phyloP scores from a whole-genome alignment of 2,329 filamentous ascomycete species.

The Stemphylium lycopersici region DNA sequence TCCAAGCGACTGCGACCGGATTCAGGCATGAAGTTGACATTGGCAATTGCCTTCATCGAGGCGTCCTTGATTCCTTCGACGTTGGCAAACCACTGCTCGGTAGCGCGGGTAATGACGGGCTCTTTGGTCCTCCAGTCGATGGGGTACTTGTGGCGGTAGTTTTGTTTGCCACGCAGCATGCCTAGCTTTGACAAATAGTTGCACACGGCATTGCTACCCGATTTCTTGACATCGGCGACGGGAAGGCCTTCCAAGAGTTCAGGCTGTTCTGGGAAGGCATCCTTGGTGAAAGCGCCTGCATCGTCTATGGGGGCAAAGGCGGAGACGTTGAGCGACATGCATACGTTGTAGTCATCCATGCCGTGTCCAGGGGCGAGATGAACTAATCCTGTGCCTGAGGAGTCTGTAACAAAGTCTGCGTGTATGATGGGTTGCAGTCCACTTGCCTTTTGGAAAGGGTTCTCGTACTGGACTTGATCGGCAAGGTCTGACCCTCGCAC shows the following conservation, averaged over 20 bases:
- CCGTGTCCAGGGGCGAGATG: conserved; percentile 94
- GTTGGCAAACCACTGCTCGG: conserved; percentile 97
- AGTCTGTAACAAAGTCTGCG: conserved; percentile 85
- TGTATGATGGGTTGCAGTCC: conserved; percentile 75
- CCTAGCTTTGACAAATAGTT: conserved; percentile 62
- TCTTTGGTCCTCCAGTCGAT: conserved; percentile 97
- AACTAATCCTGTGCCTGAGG: conserved; percentile 94
- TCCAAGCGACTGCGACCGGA: conserved; percentile 75
- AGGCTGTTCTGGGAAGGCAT: conserved; percentile 76
- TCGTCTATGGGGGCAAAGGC: conserved; percentile 85
- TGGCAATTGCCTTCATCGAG: conserved; percentile 71
- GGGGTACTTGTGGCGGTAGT: conserved; percentile 88
- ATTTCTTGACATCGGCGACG: conserved; percentile 70
- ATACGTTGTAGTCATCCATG: conserved; percentile 93
- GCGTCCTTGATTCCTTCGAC: conserved; percentile 79
- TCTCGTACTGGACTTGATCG: conserved; percentile 68
- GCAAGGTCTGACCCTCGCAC: conserved; percentile 71
- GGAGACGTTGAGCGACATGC: conserved; percentile 69
- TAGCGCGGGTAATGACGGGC: conserved; percentile 88
- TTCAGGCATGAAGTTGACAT: conserved; percentile 80
- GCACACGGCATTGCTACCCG: conserved; percentile 65
- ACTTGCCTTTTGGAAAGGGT: conserved; percentile 68
- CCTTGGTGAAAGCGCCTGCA: conserved; percentile 77
- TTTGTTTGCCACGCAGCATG: conserved; percentile 71
- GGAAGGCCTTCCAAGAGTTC: conserved; percentile 70